Evolutionary conservation across 1,284 basidiomycete genomes (phyloP).

Genomic region (Peniophora sp.): DNA sequence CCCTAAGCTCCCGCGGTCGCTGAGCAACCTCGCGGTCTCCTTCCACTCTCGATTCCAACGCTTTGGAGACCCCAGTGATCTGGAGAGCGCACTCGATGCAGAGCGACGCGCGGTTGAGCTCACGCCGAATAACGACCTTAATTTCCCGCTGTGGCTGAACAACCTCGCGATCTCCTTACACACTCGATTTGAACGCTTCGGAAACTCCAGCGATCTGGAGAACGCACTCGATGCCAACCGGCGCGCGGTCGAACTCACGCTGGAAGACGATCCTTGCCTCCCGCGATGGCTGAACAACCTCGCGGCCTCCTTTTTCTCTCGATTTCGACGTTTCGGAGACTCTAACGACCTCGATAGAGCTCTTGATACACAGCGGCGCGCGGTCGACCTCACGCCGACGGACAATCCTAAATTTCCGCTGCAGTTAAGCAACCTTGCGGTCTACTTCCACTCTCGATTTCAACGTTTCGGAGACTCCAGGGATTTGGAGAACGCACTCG

Average conservation of each 20-base stretch:
- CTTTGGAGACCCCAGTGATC: no score
- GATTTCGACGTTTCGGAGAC: neutral
- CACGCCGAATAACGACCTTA: no score
- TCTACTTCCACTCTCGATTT: neutral
- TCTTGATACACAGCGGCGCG: neutral
- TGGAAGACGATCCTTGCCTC: neutral
- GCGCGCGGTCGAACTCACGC: neutral
- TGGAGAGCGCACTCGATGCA: no score
- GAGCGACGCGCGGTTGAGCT: no score
- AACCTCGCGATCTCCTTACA: no score
- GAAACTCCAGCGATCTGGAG: neutral
- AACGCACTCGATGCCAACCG: neutral
- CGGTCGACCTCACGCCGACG: neutral
- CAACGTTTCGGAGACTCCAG: neutral
- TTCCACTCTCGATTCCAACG: no score
- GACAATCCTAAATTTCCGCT: neutral
- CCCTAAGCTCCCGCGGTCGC: no score
- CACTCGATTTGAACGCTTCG: neutral
- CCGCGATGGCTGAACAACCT: neutral
- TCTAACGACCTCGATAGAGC: neutral
- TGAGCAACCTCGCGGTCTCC: no score
- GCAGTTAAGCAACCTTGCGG: neutral
- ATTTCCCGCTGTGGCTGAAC: no score
- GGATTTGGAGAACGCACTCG: neutral
- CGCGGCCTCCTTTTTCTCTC: neutral